Evolutionary conservation across 352 stramenopile genomes (phyloP), one percentile per base, ranked within the genome.

Genomic region (Globisporangium paroecandrum): DNA sequence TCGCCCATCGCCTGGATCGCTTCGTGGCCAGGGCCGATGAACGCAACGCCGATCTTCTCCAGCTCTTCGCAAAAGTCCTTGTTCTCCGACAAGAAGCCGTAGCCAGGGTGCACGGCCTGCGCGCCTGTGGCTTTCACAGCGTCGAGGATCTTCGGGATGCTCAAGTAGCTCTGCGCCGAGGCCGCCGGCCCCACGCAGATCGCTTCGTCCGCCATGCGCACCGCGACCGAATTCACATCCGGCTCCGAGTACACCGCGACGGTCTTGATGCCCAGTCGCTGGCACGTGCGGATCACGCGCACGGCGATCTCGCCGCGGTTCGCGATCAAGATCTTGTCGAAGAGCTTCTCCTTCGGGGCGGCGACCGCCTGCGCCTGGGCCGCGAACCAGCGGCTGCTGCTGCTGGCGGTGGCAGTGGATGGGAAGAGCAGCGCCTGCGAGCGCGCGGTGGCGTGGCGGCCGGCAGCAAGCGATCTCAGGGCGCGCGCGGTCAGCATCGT

Each of bases 51-150:
- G 15, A 87, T 80, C 15, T 78, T 69, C 58, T 96, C 77, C 5
- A 95, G 77, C 0, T 76, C 74, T 62, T 96, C 77, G 13, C 85
- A 91, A 73, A 98, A 98, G 46, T 86, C 70, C 46, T 94, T 86
- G 78, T 99, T 99, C 79, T 98, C 95, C 36, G 76, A 95, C n/a
- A 98, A 66, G 66, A 99, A 98, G 49, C 95, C 96, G 73, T 98
- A 98, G 58, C 93, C 95, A 8, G 97, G 97, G 73, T 99, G 96
- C 41, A 99, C 90, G 1, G 89, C 93, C 65, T 99, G 83, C 5
- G 93, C 90, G 34, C 93, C 92, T 1, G 94, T 98, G 57, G 82
- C 55, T 49, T 91, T 73, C 61, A 97, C 90, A 7, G 91, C 93
- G 25, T 85, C 72, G 8, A 98, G 69, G 67, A 99, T 96, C 66